A percentile compares a stretch with the other conserved stretches of the same genome.
phyloP scores from a whole-genome alignment of 2,329 filamentous ascomycete genomes.

The Thyridium curvatum region DNA sequence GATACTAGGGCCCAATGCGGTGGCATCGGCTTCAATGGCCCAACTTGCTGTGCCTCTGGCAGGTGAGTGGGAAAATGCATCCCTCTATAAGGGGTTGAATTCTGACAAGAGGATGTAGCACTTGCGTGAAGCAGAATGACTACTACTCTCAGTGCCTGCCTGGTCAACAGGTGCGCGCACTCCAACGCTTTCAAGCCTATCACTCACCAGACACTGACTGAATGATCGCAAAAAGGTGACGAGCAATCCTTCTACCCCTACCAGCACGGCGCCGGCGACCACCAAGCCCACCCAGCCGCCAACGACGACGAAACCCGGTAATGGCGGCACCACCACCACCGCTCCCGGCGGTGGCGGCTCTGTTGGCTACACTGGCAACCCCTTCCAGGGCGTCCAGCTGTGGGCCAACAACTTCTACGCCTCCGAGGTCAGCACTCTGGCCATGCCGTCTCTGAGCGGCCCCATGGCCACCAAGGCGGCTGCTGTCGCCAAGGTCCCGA shows the following conservation, averaged over 20 bases:
- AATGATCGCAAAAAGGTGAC: too few relatives aligned
- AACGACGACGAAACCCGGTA: conserved; percentile 17
- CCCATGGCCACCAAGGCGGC: conserved; percentile 45
- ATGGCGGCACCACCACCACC: conserved; percentile 17
- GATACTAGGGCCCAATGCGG: conserved; percentile 31
- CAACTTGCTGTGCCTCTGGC: conserved; percentile 36
- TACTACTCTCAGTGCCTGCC: conserved; percentile 32
- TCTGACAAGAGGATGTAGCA: conserved; percentile 11
- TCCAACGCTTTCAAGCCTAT: conserved; percentile 3
- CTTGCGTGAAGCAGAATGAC: conserved; percentile 26
- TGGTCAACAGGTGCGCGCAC: conserved; percentile 9
- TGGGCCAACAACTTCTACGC: conserved; percentile 51
- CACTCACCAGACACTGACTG: conserved; percentile 8
- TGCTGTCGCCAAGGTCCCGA: conserved; percentile 44
- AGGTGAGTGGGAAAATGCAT: too few relatives aligned
- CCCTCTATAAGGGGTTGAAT: too few relatives aligned
- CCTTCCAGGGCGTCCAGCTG: conserved; percentile 40
- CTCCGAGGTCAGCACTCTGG: conserved; percentile 46
- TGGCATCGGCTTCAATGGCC: conserved; percentile 34
- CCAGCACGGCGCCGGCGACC: conserved; percentile 11
- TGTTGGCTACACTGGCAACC: conserved; percentile 45
- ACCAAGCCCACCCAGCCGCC: conserved; percentile 12
- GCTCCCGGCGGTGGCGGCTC: conserved; percentile 22
- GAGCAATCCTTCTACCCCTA: conserved; percentile 15
- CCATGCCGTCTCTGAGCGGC: conserved; percentile 56